Percentiles rank a stretch among this genome's conserved stretches.
Conservation (phyloP, 139 green algal species). For the Volvox africanus region DNA sequence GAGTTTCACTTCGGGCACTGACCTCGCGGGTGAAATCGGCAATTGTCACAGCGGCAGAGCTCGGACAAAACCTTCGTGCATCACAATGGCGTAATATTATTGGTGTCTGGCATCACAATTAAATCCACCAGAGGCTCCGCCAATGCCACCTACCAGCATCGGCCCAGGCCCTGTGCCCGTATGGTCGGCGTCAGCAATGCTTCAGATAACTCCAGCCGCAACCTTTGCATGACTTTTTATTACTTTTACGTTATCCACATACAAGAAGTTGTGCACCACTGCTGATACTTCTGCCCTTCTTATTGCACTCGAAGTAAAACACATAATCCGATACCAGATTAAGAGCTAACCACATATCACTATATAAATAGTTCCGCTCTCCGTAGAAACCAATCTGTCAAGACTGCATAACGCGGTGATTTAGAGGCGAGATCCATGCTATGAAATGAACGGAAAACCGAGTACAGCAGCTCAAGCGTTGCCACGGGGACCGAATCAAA, state of each 20-base stretch:
- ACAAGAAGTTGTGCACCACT: too few relatives aligned
- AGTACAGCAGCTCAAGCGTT: not conserved
- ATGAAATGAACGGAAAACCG: not conserved
- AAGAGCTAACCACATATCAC: too few relatives aligned
- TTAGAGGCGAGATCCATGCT: not conserved
- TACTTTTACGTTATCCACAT: not conserved
- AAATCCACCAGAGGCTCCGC: not conserved
- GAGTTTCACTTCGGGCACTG: not conserved
- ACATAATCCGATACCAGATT: too few relatives aligned
- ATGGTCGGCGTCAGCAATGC: not conserved
- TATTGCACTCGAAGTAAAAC: too few relatives aligned
- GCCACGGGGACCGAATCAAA: not conserved
- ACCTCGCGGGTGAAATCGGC: slow-evolving; percentile 23
- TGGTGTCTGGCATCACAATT: not conserved
- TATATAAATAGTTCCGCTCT: too few relatives aligned
- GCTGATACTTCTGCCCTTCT: too few relatives aligned
- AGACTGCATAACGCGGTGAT: too few relatives aligned
- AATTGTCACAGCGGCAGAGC: not conserved
- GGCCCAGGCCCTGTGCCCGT: slow-evolving; percentile 5
- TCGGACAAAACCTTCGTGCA: slow-evolving; percentile 23
- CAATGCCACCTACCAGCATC: not conserved
- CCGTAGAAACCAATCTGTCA: too few relatives aligned
- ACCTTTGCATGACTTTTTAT: slow-evolving; percentile 5
- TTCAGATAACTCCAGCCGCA: slow-evolving; percentile 22
- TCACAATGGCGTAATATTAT: not conserved